phyloP scores from a whole-genome alignment of 768 basidiomycete species.

The Rhodosporidiobolus odoratus region DNA sequence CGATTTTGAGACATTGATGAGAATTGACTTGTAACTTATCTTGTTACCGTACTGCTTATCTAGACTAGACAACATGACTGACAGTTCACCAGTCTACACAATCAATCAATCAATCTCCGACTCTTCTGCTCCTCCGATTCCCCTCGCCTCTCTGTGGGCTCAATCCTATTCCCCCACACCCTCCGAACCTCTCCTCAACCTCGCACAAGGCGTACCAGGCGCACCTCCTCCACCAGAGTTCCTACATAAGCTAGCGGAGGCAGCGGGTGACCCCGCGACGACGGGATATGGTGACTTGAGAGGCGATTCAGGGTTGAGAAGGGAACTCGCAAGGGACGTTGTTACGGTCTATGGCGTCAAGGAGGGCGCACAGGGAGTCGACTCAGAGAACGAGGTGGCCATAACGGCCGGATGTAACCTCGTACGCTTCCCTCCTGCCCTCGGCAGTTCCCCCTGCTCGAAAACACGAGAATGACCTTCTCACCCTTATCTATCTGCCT shows the following conservation, averaged over 20 bases:
- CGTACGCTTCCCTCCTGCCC: neutral
- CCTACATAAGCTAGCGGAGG: conserved; percentile 53
- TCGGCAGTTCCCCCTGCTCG: neutral
- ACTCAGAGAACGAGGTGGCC: conserved; percentile 13
- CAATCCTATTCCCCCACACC: conserved; percentile 5
- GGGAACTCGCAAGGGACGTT: conserved; percentile 55
- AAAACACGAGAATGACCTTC: no score
- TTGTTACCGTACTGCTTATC: no score
- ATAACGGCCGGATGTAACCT: conserved; percentile 42
- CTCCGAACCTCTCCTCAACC: conserved; percentile 24
- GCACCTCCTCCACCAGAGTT: conserved; percentile 57
- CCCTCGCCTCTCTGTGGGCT: conserved; percentile 26
- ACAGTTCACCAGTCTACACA: neutral
- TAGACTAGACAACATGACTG: neutral
- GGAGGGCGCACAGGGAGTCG: neutral
- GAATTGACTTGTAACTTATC: no score
- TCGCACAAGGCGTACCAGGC: conserved; percentile 57
- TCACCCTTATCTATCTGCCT: neutral
- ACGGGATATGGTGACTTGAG: conserved; percentile 25
- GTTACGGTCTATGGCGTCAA: conserved; percentile 48
- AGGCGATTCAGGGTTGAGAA: conserved; percentile 18
- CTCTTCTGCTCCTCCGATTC: conserved; percentile 27
- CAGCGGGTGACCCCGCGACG: conserved; percentile 35
- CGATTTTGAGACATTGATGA: no score
- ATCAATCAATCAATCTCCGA: neutral